Percentiles rank a stretch among this genome's conserved stretches.
phyloP scores from a whole-genome alignment of 1,284 basidiomycete species.

The Malassezia equina region DNA sequence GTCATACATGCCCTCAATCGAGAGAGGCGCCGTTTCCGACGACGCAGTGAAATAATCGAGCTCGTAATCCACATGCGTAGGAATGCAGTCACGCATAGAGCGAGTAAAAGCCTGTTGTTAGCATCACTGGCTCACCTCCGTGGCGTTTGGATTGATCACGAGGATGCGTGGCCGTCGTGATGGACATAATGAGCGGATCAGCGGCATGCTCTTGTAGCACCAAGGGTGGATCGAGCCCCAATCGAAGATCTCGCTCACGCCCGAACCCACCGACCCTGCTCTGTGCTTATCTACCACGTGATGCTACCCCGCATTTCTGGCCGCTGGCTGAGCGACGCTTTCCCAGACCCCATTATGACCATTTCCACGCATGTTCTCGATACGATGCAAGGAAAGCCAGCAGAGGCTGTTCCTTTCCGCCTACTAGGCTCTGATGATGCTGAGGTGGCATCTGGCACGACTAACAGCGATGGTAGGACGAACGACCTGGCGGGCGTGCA shows the following conservation, averaged over 20 bases:
- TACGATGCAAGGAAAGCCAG: slow-evolving; percentile 4
- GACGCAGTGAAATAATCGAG: background rate
- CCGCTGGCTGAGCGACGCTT: background rate
- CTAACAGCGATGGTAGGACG: background rate
- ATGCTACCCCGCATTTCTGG: background rate
- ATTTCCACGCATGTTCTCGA: slow-evolving; percentile 12
- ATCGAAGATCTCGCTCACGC: too few relatives aligned
- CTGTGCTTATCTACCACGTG: background rate
- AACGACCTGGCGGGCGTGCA: background rate
- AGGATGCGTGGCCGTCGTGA: background rate
- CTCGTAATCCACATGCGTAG: background rate
- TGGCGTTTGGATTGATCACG: background rate
- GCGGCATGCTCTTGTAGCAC: background rate
- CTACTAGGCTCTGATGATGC: background rate
- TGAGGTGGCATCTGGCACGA: background rate
- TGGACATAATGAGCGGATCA: background rate
- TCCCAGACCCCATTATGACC: background rate
- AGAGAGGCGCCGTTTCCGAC: background rate
- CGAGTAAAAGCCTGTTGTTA: background rate
- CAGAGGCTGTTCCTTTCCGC: background rate
- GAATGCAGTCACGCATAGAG: background rate
- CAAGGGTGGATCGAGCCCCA: too few relatives aligned
- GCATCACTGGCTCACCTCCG: background rate
- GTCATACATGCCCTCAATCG: slow-evolving; percentile 1
- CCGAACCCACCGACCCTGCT: background rate